Conservation (phyloP, 2,329 filamentous ascomycete species). For the Beauveria asiatica region DNA sequence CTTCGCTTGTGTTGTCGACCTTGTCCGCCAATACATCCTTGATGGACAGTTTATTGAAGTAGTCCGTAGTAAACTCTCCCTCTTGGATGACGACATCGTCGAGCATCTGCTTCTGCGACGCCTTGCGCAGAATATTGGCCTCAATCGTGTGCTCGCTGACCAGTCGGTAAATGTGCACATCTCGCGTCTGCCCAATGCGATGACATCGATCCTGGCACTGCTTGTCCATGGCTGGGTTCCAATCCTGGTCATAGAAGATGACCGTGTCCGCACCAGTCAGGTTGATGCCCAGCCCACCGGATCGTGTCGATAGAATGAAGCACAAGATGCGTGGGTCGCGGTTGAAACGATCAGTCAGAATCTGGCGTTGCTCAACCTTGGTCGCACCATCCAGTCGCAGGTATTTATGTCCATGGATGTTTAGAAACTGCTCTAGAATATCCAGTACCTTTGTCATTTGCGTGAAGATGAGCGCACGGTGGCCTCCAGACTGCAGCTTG, state of each 20-base stretch:
- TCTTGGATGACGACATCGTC: constrained; percentile 98
- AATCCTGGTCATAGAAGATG: constrained; percentile 98
- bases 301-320: constrained; percentile 92
- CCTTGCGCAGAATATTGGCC: constrained; percentile 93
- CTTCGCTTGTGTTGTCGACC: constrained; percentile 37
- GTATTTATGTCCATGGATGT: constrained; percentile 96
- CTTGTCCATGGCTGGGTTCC: constrained; percentile 99
- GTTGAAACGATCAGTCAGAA: constrained; percentile 94
- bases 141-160: constrained; percentile 93
- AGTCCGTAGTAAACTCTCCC: constrained; percentile 94
- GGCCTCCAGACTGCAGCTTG: constrained; percentile 77
- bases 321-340: constrained; percentile 84
- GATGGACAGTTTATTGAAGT: constrained; percentile 74
- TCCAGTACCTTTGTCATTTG: constrained; percentile 99
- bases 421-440: constrained; percentile 93
- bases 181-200: constrained; percentile 92
- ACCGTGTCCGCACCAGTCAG: constrained; percentile 94
- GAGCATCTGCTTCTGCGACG: constrained; percentile 93
- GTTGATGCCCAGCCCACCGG: constrained; percentile 92
- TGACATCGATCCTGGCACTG: constrained; percentile 97
- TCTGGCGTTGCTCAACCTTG: constrained; percentile 90
- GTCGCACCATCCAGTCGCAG: constrained; percentile 93
- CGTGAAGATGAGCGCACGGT: constrained; percentile 94
- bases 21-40: constrained; percentile 59
- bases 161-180: constrained; percentile 95